Evolutionary conservation across 2,329 filamentous ascomycete species (phyloP).

Genomic region (Westerdykella sp.): DNA sequence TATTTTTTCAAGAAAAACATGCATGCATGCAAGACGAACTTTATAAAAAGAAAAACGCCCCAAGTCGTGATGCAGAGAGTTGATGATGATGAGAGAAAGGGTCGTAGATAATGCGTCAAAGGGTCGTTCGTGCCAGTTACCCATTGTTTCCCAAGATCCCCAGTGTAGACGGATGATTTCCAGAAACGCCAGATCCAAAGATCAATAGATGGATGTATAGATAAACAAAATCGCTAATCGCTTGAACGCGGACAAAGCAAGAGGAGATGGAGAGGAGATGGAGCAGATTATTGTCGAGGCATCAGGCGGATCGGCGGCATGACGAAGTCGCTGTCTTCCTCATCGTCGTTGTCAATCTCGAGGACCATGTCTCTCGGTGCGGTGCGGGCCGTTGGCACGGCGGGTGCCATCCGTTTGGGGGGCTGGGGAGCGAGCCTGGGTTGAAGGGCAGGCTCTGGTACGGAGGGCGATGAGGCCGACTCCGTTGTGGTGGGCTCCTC

Average conservation of each 20-base stretch:
- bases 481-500: constrained; percentile 14
- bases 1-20: too few relatives aligned
- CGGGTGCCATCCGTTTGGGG: constrained; percentile 7
- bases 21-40: neutral
- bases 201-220: constrained; percentile 1
- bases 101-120: too few relatives aligned
- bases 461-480: constrained; percentile 9
- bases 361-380: constrained; percentile 25
- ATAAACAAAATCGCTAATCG: constrained; percentile 11
- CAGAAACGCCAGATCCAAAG: constrained; percentile 7
- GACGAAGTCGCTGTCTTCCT: constrained; percentile 29
- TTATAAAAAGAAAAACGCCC: constrained; percentile 1
- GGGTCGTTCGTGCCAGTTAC: too few relatives aligned
- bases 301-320: constrained; percentile 34
- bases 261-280: constrained; percentile 1
- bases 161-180: neutral
- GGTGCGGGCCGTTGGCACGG: constrained; percentile 2
- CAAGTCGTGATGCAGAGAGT: constrained; percentile 1
- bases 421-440: constrained; percentile 2
- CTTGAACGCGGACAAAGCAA: constrained; percentile 23
- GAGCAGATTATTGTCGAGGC: constrained; percentile 18
- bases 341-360: constrained; percentile 32
- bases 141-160: neutral
- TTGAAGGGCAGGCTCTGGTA: too few relatives aligned
- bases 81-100: too few relatives aligned